phyloP scores from a whole-genome alignment of 257 asterid species.

The Solanum pinnatisectum region DNA sequence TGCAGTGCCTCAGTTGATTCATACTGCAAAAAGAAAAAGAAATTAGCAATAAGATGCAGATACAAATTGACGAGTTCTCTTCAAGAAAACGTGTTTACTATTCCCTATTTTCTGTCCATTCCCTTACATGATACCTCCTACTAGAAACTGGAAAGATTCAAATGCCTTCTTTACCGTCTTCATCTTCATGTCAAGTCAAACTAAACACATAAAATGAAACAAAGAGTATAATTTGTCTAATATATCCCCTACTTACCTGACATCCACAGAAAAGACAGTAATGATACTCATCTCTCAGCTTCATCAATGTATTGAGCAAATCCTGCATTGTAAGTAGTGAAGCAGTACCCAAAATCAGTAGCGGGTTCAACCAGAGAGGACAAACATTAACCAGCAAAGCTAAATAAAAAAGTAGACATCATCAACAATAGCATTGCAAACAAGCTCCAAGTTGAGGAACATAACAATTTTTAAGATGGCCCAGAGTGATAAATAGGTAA shows the following conservation, averaged over 20 bases:
- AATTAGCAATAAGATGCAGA: not conserved
- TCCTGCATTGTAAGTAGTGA: conserved; percentile 41
- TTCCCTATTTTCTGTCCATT: not conserved
- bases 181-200: not conserved
- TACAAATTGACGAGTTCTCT: not conserved
- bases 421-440: not conserved
- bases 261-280: conserved; percentile 94
- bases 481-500: not conserved
- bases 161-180: not conserved
- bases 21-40: conserved; percentile 37
- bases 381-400: not conserved
- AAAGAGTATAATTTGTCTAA: not conserved
- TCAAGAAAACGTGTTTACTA: not conserved
- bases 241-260: conserved; percentile 36
- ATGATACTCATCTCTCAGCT: conserved; percentile 58
- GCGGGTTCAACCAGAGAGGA: not conserved
- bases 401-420: not conserved
- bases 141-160: not conserved
- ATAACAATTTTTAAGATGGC: not conserved
- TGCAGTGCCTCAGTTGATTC: conserved; percentile 53
- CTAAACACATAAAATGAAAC: not conserved
- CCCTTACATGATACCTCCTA: not conserved
- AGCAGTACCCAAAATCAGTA: not conserved
- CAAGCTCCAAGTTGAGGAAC: not conserved
- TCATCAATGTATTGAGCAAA: conserved; percentile 49